Percentiles rank a stretch among this genome's conserved stretches.
phyloP scores from a whole-genome alignment of 2,329 filamentous ascomycete species.

The Didymella glomerata region DNA sequence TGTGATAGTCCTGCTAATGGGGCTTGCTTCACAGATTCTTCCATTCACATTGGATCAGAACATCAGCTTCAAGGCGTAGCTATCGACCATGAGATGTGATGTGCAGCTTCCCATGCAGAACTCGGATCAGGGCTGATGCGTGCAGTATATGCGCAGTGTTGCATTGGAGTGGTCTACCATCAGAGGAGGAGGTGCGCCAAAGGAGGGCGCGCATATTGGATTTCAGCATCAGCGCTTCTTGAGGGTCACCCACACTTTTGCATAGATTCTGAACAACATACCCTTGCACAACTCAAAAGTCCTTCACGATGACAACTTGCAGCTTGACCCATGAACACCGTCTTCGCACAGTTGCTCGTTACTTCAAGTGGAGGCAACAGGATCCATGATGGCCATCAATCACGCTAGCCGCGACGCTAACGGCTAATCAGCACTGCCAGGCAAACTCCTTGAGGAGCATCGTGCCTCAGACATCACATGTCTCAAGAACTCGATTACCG shows the following conservation, averaged over 20 bases:
- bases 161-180: background rate
- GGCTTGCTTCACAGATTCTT: constrained; percentile 5
- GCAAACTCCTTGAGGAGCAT: background rate
- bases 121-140: background rate
- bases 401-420: constrained; percentile 6
- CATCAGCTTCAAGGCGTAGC: background rate
- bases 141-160: background rate
- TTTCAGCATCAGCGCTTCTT: background rate
- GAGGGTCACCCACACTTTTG: background rate
- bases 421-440: background rate
- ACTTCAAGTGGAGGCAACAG: too few relatives aligned
- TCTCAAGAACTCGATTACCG: constrained; percentile 25
- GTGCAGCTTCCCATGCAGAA: background rate
- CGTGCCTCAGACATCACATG: constrained; percentile 27
- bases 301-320: background rate
- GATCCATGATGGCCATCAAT: background rate
- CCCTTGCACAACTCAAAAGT: background rate
- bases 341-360: too few relatives aligned
- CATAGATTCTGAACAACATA: background rate
- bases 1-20: background rate
- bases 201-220: background rate
- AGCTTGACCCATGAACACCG: background rate
- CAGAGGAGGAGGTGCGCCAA: background rate
- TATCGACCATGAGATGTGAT: background rate
- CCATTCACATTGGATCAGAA: constrained; percentile 11